These are phyloP conservation scores for Tetrapyrgos nigripes DNA, from an alignment of 1,284 basidiomycete genomes.

Conservation along the genomic window DNA sequence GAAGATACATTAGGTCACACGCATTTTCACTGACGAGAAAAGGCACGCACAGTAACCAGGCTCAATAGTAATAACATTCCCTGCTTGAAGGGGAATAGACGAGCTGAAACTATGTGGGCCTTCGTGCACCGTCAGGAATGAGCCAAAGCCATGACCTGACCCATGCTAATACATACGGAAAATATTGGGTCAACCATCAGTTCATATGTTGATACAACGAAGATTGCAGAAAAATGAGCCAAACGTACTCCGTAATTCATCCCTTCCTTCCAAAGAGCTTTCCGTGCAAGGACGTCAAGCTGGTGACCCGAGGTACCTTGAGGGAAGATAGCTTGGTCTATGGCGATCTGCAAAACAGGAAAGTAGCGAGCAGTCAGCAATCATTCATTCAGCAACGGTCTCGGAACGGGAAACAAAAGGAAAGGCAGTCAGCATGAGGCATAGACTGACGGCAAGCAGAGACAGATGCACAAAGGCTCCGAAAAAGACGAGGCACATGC, in stretches of 20 bases:
- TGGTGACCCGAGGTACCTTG: conserved; percentile 83
- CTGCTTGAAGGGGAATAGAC: conserved; percentile 72
- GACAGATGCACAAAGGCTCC: no score
- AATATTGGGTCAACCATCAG: no score
- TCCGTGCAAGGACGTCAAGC: conserved; percentile 86
- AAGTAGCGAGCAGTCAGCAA: no score
- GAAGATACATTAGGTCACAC: no score
- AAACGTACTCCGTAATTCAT: conserved; percentile 76
- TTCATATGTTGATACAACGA: conserved; percentile 22
- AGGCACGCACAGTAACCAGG: conserved; percentile 79
- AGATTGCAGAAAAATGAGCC: conserved; percentile 18
- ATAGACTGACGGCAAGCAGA: no score
- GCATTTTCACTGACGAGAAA: no score
- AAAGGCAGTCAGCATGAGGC: no score
- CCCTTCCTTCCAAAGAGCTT: conserved; percentile 89
- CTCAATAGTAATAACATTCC: conserved; percentile 90
- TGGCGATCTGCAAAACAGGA: conserved; percentile 84
- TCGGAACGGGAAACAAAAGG: conserved; percentile 19
- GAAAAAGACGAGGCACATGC: no score
- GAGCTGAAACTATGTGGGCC: conserved; percentile 77
- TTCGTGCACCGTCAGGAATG: conserved; percentile 83
- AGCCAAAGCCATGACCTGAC: conserved; percentile 85
- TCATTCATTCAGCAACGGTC: background rate
- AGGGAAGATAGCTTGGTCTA: conserved; percentile 90
- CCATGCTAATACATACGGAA: conserved; percentile 69